Percentiles rank a stretch among this genome's conserved stretches.
These are phyloP conservation scores for Dryas integrifolia DNA, from an alignment of 331 rosid species.

Conservation along the genomic window DNA sequence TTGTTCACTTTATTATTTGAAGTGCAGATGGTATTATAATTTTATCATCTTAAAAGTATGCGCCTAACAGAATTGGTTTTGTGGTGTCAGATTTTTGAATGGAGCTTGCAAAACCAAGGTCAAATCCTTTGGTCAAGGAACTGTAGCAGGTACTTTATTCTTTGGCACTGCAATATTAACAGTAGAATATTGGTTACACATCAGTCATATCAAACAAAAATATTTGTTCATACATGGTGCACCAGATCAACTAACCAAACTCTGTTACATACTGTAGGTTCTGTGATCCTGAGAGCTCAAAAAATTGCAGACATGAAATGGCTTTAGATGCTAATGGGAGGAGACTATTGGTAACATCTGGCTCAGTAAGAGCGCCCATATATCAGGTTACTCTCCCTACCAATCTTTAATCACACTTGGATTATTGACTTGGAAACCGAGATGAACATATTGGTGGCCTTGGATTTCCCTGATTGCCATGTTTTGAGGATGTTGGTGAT, in stretches of 20 bases:
- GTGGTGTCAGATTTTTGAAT: conserved; percentile 70
- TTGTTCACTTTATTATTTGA: conserved; percentile 12
- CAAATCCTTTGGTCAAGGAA: conserved; percentile 90
- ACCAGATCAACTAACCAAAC: not conserved
- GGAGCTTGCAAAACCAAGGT: conserved; percentile 98
- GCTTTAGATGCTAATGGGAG: conserved; percentile 82
- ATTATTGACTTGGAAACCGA: not conserved
- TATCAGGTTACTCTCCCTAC: conserved; percentile 60
- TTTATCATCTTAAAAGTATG: not conserved
- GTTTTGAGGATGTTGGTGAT: not conserved
- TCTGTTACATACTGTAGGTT: conserved; percentile 42
- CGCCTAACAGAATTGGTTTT: conserved; percentile 12
- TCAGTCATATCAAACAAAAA: not conserved
- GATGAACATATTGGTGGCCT: not conserved
- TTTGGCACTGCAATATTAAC: conserved; percentile 1
- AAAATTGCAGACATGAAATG: conserved; percentile 79
- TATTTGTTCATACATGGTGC: not conserved
- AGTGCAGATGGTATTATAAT: conserved; percentile 5
- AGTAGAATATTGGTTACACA: not conserved
- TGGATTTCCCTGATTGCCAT: not conserved
- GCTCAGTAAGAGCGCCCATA: conserved; percentile 77
- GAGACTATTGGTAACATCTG: conserved; percentile 76
- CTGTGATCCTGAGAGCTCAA: conserved; percentile 55
- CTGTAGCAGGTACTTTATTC: conserved; percentile 56
- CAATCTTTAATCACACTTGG: not conserved